Evolutionary conservation across 805 yeast genomes (phyloP), one percentile per base, ranked within the genome.

Genomic region (Lipomyces spencermartinsiae): DNA sequence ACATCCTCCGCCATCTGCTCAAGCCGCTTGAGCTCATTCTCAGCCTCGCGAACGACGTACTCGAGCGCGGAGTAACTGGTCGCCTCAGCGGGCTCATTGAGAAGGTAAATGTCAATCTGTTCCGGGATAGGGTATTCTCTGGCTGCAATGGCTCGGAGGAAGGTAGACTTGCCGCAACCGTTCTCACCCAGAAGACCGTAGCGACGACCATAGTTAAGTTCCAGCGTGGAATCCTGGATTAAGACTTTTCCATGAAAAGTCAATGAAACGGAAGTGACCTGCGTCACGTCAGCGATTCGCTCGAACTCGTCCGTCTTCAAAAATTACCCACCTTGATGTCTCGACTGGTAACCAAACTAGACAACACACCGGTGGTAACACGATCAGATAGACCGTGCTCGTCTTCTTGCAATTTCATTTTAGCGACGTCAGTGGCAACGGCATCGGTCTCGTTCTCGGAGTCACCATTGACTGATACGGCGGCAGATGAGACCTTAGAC

Each of bases 141-240:
- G 62, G 97, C 96, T 67, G 98, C 98, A 75, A 95, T 81, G 54
- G 98, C 90, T 81, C 92, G 92, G 79, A 95, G 83, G 76, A 95
- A 89, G 31, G 99, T 95, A 59, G 98, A 93, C 82, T 95, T 95
- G 83, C 99, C 99, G 84, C 98, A 95, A 73, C 99, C 99, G 81
- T 95, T 95, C 82, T 93, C 98, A 77, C 99, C 99, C 78, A 95
- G 85, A 71, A 95, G 85, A 83, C 99, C 99, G 80, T 95, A 95
- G 82, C 97, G 89, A 83, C 98, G 90, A 79, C 98, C 99, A 80
- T 89, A 94, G 83, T 95, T 95, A 81, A 95, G 87, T 83, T 95
- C 99, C 74, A 95, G 82, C 60, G 84, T 85, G 53, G 98, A 90
- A 81, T 95, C 98, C 82, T 92, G 97, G 75, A 94, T 86, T 78